Base-by-base conservation (phyloP, 371 early-diverging fungal species). In the Cokeromyces recurvatus region DNA sequence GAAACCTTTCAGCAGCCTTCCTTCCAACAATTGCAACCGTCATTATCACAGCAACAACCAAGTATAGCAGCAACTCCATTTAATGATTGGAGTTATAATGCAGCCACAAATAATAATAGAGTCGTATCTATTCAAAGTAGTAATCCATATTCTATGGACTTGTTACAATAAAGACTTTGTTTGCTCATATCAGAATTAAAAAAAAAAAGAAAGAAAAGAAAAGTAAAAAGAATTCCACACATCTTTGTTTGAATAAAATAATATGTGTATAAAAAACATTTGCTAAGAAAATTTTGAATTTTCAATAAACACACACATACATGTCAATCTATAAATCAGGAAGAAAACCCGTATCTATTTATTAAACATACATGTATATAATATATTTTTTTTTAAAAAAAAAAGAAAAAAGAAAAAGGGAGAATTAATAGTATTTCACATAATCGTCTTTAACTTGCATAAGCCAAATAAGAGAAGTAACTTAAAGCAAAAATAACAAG, bases 81-180 rank as follows among this genome's bases (percentile, higher is more conserved):
- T 16, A 59, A 54, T 43, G 59, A 59, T 31, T 59, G 59, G 59
- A 54, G 55, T 10, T 59, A 53, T 38, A 59, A 59, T 43, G 55
- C 51, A 25, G 59, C 55, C 5, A 62, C 62, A 32, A 60, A 53
- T 31, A 53, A 43, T 10, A 53, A 57, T 32, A 48, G 62, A 36
- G 31, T 61, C 2, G 42, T 59, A 10, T 43, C 60, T 10, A 49
- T 34, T 34, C 68, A 62, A 39, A 55, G 55, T 11, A 59, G 52
- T 22, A 74, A 75, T 17, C 76, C 76, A 16, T 75, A 75, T 47
- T 71, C 76, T 20, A 71, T 68, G 12, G 76, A 75, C 39, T 50
- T 75, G 12, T 55, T 65, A 36, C 55, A 59, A 34, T 57, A 61
- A 52, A 27, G 11, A 27, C n/a, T n/a, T n/a, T n/a, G n/a, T n/a